A percentile compares a stretch with the other conserved stretches of the same genome.
Conservation (phyloP, 345 rosid genomes). For the Moricandia moricandioides region DNA sequence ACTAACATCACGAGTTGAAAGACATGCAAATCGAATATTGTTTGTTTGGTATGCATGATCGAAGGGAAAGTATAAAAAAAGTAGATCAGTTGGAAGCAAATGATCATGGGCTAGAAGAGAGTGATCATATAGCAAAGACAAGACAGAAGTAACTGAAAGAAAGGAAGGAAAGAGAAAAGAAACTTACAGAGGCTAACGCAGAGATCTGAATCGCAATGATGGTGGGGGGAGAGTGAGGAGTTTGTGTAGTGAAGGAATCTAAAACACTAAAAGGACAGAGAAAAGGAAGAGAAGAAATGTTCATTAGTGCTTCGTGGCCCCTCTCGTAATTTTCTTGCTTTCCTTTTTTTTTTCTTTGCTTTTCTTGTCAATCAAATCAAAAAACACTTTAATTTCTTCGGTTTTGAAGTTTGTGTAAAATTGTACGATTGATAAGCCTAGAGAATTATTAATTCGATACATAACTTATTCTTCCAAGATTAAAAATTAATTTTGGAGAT, state of each 20-base stretch:
- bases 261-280: not conserved
- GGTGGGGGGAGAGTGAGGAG: not conserved
- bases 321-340: not conserved
- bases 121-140: slow-evolving; percentile 2
- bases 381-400: not conserved
- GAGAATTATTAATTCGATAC: not conserved
- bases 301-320: slow-evolving; percentile 18
- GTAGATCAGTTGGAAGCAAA: slow-evolving; percentile 3
- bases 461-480: not conserved
- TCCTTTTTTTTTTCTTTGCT: not conserved
- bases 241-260: slow-evolving; percentile 9
- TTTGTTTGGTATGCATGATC: not conserved
- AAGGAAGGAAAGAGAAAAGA: not conserved
- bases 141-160: not conserved
- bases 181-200: slow-evolving; percentile 12
- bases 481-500: not conserved
- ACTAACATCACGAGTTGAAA: not conserved
- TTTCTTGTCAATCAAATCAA: not conserved
- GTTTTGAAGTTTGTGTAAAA: not conserved
- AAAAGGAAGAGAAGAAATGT: not conserved
- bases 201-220: not conserved
- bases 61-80: not conserved
- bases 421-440: not conserved
- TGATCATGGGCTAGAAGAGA: not conserved
- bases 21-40: slow-evolving; percentile 9